These are phyloP conservation scores for Tuber microsphaerosporum DNA, from an alignment of 495 filamentous ascomycete species.

Conservation along the genomic window DNA sequence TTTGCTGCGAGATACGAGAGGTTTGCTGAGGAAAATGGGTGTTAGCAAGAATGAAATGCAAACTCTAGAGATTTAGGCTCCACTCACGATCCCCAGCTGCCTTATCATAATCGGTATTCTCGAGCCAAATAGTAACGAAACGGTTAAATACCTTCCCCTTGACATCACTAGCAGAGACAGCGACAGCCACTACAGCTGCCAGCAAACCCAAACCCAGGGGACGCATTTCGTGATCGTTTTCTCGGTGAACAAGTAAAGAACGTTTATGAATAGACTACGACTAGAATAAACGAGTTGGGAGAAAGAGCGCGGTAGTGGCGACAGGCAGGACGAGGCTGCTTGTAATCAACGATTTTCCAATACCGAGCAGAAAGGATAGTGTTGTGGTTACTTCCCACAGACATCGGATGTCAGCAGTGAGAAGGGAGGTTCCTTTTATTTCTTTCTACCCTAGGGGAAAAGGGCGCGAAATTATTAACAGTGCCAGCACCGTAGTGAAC, in stretches of 20 bases:
- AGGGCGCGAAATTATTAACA: not conserved
- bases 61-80: constrained; percentile 2
- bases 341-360: not conserved
- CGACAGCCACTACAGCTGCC: constrained; percentile 32
- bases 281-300: not conserved
- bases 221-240: not conserved
- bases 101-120: constrained; percentile 57
- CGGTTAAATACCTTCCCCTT: constrained; percentile 60
- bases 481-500: not conserved
- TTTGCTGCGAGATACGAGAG: constrained; percentile 53
- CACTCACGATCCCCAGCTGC: constrained; percentile 37
- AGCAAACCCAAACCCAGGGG: constrained; percentile 12
- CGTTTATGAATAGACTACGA: not conserved
- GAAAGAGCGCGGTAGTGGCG: not conserved
- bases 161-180: constrained; percentile 41
- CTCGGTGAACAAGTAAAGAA: not conserved
- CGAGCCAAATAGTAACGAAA: constrained; percentile 63
- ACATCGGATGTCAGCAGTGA: not conserved
- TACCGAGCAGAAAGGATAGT: not conserved
- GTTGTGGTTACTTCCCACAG: not conserved
- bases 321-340: not conserved
- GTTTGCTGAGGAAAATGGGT: constrained; percentile 42
- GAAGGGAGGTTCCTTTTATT: not conserved
- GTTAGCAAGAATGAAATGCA: not conserved
- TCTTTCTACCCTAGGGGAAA: not conserved